Evolutionary conservation across 805 yeast genomes (phyloP).

Genomic region (Debaryomyces maramus): DNA sequence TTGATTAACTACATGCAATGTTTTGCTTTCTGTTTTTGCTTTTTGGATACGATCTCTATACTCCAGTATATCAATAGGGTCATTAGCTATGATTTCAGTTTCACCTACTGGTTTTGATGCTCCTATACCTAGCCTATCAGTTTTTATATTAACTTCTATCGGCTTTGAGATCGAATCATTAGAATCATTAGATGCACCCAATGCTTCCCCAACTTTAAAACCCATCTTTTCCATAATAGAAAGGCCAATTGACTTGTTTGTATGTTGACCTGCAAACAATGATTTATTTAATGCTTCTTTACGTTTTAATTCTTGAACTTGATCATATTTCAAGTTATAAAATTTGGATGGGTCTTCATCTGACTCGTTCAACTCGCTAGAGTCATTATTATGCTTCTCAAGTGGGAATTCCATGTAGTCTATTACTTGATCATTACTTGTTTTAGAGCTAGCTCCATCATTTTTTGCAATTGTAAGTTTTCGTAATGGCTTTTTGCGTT

Average conservation of each 20-base stretch:
- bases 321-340: slow-evolving; percentile 1
- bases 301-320: neutral
- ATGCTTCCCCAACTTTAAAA: slow-evolving; percentile 45
- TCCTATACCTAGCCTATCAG: slow-evolving; percentile 23
- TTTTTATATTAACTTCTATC: slow-evolving; percentile 19
- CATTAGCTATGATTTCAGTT: neutral
- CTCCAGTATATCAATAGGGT: slow-evolving; percentile 5
- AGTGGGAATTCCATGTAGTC: slow-evolving; percentile 14
- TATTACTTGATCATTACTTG: neutral
- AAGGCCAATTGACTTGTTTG: slow-evolving; percentile 42
- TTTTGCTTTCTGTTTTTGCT: neutral
- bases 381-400: neutral
- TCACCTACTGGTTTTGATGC: slow-evolving; percentile 4
- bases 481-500: neutral
- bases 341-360: neutral
- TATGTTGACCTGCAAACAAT: slow-evolving; percentile 4
- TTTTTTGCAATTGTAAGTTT: neutral
- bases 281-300: slow-evolving; percentile 8
- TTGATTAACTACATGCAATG: slow-evolving; percentile 9
- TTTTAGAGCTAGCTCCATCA: neutral
- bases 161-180: slow-evolving; percentile 31
- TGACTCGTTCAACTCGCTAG: neutral
- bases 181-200: slow-evolving; percentile 33
- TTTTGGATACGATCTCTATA: slow-evolving; percentile 3
- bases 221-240: slow-evolving; percentile 63